Base-by-base conservation (phyloP, 225 moss, liverwort and hornwort genomes). In the Antitrichia curtipendula region DNA sequence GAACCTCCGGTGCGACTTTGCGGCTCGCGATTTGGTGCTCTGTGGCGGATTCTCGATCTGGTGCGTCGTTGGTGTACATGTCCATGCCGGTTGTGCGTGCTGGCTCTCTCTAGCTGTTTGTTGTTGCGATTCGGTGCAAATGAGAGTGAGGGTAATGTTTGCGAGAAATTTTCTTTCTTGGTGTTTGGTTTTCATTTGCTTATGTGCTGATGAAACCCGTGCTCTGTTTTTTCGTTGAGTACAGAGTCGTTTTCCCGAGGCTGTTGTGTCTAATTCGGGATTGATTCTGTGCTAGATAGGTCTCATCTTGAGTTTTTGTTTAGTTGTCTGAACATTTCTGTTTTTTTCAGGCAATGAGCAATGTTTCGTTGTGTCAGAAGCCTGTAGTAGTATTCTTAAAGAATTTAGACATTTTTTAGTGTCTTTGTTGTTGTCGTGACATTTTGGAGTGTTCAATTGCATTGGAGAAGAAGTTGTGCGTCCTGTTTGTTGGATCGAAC, bases 1-100 rank as follows among this genome's bases (percentile, higher is more conserved):
- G 93, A 91, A 91, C 87, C 40, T 65, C 64, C 85, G 87, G 54
- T 89, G 90, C 80, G 87, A 59, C 90, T 71, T 87, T 40, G 77
- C 87, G 36, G 85, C 87, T 76, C 29, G 79, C 90, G 75, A 65
- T 92, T 91, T 90, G 91, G 92, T 93, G 88, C 85, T 73, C 86
- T 28, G 63, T 87, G 85, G 84, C 87, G 89, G 83, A 85, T 90
- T 91, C 68, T 80, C 24, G 61, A n/a, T 80, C 49, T 63, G 93
- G 92, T 93, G 91, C 88, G 92, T 82, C 6, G 75, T 16, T 81
- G 61, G 17, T 24, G 64, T 83, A 49, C 88, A 66, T 23, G 65
- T 20, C 34, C 47, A 38, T 83, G 63, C 11, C 36, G 36, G 8
- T 53, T 86, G 41, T 57, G 29, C 4, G 36, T 49, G 50, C 2